A percentile compares a stretch with the other conserved stretches of the same genome.
Evolutionary conservation across 31 red algal species (phyloP).

Genomic region (Porphyra umbilicalis): DNA sequence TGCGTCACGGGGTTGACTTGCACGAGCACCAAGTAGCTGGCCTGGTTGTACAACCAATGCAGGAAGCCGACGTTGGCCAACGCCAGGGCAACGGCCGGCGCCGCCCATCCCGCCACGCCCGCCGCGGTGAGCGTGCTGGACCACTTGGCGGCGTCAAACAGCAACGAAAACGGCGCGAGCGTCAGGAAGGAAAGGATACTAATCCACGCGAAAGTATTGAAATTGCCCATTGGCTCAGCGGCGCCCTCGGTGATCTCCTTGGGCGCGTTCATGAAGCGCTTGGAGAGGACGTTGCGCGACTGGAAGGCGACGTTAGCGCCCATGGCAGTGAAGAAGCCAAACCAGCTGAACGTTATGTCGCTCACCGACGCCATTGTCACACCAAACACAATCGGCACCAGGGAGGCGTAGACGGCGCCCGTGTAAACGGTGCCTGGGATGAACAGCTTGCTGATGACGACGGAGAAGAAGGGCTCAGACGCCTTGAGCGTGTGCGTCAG

Average conservation of each 20-base stretch:
- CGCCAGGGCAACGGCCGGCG: background rate
- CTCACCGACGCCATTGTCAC: slow-evolving; percentile 32
- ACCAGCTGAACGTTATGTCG: slow-evolving; percentile 51
- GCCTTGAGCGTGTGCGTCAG: slow-evolving; percentile 52
- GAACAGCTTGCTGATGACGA: slow-evolving; percentile 38
- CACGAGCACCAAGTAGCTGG: slow-evolving; percentile 37
- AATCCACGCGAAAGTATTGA: slow-evolving; percentile 45
- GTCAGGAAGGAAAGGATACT: slow-evolving; percentile 27
- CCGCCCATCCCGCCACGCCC: background rate
- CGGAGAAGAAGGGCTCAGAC: slow-evolving; percentile 42
- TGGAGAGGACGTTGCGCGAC: slow-evolving; percentile 48
- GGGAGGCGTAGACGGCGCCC: slow-evolving; percentile 17
- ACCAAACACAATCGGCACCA: slow-evolving; percentile 37
- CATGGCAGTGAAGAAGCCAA: slow-evolving; percentile 38
- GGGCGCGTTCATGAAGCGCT: slow-evolving; percentile 37
- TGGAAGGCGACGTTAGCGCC: slow-evolving; percentile 39
- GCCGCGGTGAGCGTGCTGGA: background rate
- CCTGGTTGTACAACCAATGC: slow-evolving; percentile 51
- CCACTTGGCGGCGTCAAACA: slow-evolving; percentile 25
- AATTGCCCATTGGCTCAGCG: slow-evolving; percentile 20
- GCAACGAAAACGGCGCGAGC: slow-evolving; percentile 16
- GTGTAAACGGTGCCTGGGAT: slow-evolving; percentile 25
- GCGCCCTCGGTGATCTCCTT: background rate
- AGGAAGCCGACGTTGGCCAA: slow-evolving; percentile 25
- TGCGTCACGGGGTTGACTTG: slow-evolving; percentile 33